These are phyloP conservation scores for Erythrophleum fordii DNA, from an alignment of 306 rosid species.

Conservation along the genomic window DNA sequence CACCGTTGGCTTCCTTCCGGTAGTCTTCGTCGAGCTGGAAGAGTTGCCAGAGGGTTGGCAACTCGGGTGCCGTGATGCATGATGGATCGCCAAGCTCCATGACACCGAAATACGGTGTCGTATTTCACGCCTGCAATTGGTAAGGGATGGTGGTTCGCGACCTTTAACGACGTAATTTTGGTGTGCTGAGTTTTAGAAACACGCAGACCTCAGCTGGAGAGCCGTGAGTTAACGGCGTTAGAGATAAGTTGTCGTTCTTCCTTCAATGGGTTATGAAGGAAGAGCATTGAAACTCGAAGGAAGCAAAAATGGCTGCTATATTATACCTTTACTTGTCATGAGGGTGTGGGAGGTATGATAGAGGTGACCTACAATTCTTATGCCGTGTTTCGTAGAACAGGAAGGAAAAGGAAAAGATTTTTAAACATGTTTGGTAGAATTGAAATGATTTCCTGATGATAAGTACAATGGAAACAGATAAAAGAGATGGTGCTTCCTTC, in stretches of 20 bases:
- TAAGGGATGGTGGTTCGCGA: constrained; percentile 36
- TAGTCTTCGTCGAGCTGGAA: constrained; percentile 73
- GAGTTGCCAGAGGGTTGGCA: constrained; percentile 73
- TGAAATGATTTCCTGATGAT: no score
- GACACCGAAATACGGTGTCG: constrained; percentile 30
- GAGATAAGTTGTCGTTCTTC: no score
- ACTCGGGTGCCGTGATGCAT: constrained; percentile 36
- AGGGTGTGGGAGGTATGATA: constrained; percentile 43
- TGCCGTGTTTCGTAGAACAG: no score
- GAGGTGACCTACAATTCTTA: constrained; percentile 60
- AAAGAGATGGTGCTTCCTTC: no score
- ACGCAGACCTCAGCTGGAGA: neutral
- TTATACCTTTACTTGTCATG: neutral
- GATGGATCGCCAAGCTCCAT: constrained; percentile 51
- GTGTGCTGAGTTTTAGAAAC: neutral
- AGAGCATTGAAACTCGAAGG: neutral
- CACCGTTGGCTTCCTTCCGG: constrained; percentile 58
- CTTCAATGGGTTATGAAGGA: no score
- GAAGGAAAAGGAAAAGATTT: no score
- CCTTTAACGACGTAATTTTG: neutral
- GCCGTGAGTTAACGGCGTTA: neutral
- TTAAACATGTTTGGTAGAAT: no score
- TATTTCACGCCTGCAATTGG: constrained; percentile 57
- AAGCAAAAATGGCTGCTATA: neutral
- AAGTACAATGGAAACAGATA: no score